Evolutionary conservation across 306 rosid genomes (phyloP).

Genomic region (Trifolium fragiferum): DNA sequence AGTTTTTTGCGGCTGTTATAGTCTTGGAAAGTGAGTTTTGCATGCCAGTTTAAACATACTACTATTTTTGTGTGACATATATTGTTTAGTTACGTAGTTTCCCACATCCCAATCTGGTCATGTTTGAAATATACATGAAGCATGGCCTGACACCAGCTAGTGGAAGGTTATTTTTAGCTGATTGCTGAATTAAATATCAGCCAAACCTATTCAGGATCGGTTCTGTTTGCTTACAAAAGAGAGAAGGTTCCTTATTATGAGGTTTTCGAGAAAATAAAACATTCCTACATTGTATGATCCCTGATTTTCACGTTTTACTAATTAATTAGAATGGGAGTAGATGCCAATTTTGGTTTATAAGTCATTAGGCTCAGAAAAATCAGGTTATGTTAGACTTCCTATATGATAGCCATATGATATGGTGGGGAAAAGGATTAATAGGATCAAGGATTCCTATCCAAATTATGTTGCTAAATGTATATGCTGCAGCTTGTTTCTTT

Average conservation of each 20-base stretch:
- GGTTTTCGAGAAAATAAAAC: conserved; percentile 18
- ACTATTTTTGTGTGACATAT: neutral
- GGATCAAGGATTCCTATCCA: conserved; percentile 37
- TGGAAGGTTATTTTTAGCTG: conserved; percentile 12
- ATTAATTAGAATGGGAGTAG: conserved; percentile 22
- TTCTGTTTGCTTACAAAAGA: conserved; percentile 8
- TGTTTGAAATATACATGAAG: conserved; percentile 12
- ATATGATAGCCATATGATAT: conserved; percentile 9
- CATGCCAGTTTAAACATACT: neutral
- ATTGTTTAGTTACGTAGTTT: conserved; percentile 6
- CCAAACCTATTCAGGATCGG: conserved; percentile 13
- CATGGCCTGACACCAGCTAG: conserved; percentile 16
- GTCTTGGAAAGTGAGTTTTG: conserved; percentile 23
- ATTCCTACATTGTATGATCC: neutral
- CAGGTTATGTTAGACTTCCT: conserved; percentile 25
- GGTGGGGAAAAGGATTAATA: conserved; percentile 27
- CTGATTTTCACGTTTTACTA: conserved; percentile 25
- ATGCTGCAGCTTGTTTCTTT: conserved; percentile 29
- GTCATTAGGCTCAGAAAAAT: conserved; percentile 24
- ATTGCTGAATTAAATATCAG: conserved; percentile 15
- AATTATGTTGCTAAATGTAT: conserved; percentile 9
- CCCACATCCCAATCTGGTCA: neutral
- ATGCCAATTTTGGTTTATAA: conserved; percentile 8
- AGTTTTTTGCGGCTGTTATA: conserved; percentile 18
- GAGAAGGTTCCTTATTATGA: conserved; percentile 21